A percentile compares a stretch with the other conserved stretches of the same genome.
Evolutionary conservation across 345 rosid genomes (phyloP).

Genomic region (Aegle marmelos): DNA sequence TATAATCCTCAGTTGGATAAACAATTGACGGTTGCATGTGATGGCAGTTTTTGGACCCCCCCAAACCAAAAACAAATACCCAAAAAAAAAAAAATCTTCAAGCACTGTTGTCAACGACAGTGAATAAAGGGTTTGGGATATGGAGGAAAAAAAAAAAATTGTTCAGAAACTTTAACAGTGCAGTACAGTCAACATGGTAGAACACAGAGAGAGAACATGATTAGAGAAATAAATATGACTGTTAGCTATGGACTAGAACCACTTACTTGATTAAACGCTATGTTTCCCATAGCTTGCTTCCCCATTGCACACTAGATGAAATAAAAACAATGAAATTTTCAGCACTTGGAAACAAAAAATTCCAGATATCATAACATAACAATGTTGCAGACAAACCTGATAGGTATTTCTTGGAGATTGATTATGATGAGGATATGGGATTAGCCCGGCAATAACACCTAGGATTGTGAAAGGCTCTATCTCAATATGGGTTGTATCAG

Average conservation of each 20-base stretch:
- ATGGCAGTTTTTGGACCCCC: not conserved
- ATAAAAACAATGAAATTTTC: not conserved
- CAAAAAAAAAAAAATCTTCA: not conserved
- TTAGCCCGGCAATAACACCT: conserved; percentile 94
- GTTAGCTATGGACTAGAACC: conserved; percentile 1
- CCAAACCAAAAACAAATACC: too few species aligned
- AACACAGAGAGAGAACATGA: not conserved
- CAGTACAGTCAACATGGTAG: not conserved
- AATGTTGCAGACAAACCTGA: conserved; percentile 51
- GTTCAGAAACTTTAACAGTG: not conserved
- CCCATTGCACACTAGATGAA: conserved; percentile 92
- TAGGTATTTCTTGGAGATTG: conserved; percentile 98
- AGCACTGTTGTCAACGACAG: not conserved
- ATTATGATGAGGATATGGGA: conserved; percentile 97
- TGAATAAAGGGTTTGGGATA: not conserved
- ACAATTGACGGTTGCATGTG: not conserved
- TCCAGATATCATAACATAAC: conserved; percentile 12
- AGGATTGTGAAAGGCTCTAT: conserved; percentile 95
- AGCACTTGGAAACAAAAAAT: not conserved
- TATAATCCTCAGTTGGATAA: not conserved
- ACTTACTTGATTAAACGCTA: conserved; percentile 91
- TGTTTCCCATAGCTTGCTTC: conserved; percentile 98
- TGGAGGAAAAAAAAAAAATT: not conserved
- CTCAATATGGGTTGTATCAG: conserved; percentile 86
- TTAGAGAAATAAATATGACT: conserved; percentile 2